A percentile compares a stretch with the other conserved stretches of the same genome.
These are phyloP conservation scores for Hypomontagnella monticulosa DNA, from an alignment of 495 filamentous ascomycete genomes.

Conservation along the genomic window DNA sequence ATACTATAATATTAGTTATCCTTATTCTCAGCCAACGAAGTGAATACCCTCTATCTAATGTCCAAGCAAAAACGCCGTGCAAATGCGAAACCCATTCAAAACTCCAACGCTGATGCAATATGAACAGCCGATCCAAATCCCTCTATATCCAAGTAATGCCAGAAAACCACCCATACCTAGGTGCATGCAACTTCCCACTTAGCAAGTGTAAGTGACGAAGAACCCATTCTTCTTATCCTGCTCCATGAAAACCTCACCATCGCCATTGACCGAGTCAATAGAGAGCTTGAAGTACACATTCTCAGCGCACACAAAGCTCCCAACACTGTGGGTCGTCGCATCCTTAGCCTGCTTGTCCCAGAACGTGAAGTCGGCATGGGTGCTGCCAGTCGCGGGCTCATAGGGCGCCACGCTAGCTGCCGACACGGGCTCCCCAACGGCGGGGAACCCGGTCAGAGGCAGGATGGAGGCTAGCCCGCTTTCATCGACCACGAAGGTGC, in stretches of 20 bases:
- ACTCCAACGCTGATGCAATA: neutral
- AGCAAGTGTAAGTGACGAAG: conserved; percentile 27
- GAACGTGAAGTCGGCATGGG: conserved; percentile 36
- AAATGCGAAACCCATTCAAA: neutral
- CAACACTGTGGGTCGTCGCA: conserved; percentile 21
- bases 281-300: conserved; percentile 32
- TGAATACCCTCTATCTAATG: neutral
- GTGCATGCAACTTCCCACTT: too few species aligned
- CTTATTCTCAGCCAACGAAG: neutral
- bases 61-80: neutral
- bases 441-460: conserved; percentile 46
- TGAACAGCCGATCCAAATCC: neutral
- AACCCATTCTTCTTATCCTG: conserved; percentile 40
- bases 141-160: neutral
- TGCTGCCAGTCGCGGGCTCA: neutral
- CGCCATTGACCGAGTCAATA: conserved; percentile 17
- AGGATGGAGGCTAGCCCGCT: conserved; percentile 42
- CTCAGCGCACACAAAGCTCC: conserved; percentile 29
- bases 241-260: conserved; percentile 36
- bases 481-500: conserved; percentile 45
- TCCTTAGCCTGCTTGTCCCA: conserved; percentile 32
- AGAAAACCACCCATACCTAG: neutral
- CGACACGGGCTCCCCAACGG: conserved; percentile 20
- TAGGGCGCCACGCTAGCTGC: conserved; percentile 15
- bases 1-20: too few species aligned